Evolutionary conservation across 1,139 yeast species (phyloP).

Genomic region (Saccharomycopsis phalli): DNA sequence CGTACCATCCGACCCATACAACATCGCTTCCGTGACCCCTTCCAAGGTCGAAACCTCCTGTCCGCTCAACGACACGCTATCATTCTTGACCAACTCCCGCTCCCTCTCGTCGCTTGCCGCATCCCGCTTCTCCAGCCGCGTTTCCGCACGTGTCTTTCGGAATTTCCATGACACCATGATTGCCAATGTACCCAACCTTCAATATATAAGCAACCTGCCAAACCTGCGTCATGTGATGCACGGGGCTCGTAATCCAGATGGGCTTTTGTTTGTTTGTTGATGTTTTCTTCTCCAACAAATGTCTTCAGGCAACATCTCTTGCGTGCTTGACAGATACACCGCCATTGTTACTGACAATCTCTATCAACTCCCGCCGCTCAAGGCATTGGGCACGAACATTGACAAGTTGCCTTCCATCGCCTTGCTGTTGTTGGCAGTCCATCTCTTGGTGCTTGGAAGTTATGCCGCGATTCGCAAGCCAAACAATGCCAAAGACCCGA

Average conservation of each 20-base stretch:
- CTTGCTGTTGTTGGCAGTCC: constrained; percentile 25
- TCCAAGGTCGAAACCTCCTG: constrained; percentile 15
- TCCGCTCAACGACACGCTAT: constrained; percentile 8
- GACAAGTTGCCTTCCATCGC: constrained; percentile 13
- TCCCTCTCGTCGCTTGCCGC: background rate
- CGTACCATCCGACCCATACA: constrained; percentile 12
- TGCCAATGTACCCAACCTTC: background rate
- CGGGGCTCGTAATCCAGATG: no score
- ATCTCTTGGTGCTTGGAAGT: constrained; percentile 33
- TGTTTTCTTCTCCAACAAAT: no score
- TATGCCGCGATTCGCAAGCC: constrained; percentile 38
- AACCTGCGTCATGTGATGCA: no score
- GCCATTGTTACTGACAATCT: no score
- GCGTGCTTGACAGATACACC: no score
- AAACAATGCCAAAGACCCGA: constrained; percentile 35
- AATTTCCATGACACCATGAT: constrained; percentile 14
- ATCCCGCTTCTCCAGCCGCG: no score
- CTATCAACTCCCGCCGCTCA: no score
- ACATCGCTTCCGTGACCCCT: constrained; percentile 8
- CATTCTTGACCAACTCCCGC: background rate
- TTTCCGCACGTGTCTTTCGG: no score
- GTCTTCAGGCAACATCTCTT: no score
- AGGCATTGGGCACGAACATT: no score
- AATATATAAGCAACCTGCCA: background rate
- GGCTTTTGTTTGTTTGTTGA: no score